phyloP scores from a whole-genome alignment of 208 protist species.

The Acanthamoeba polyphaga region DNA sequence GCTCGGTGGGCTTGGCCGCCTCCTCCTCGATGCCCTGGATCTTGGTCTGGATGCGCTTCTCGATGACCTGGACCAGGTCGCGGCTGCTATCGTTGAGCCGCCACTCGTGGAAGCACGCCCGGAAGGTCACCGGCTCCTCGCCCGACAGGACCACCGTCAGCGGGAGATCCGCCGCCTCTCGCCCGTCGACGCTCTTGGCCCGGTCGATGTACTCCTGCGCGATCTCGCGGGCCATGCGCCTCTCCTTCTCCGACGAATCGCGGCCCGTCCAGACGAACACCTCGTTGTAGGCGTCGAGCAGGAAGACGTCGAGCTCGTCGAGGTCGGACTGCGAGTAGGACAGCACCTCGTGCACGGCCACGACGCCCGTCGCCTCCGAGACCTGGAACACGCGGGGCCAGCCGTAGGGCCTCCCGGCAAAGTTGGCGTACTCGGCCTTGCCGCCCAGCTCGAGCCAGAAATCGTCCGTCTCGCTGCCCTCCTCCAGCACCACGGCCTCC shows the following conservation, averaged over 20 bases:
- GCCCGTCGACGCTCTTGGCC: neutral
- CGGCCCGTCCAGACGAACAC: slow-evolving; percentile 65
- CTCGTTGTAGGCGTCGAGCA: slow-evolving; percentile 82
- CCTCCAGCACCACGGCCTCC: slow-evolving; percentile 16
- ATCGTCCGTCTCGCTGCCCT: slow-evolving; percentile 72
- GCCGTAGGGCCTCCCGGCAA: slow-evolving; percentile 28
- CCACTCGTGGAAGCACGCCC: slow-evolving; percentile 72
- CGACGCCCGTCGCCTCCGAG: slow-evolving; percentile 80
- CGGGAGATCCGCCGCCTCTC: slow-evolving; percentile 7
- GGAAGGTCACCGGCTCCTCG: slow-evolving; percentile 48
- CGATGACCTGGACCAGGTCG: slow-evolving; percentile 36
- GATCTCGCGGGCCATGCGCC: slow-evolving; percentile 71
- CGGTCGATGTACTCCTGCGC: slow-evolving; percentile 41
- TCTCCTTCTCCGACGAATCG: slow-evolving; percentile 74
- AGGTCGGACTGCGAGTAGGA: slow-evolving; percentile 84
- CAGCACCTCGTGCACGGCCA: slow-evolving; percentile 76
- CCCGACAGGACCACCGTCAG: neutral
- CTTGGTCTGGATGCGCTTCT: slow-evolving; percentile 43
- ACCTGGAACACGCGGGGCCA: slow-evolving; percentile 85
- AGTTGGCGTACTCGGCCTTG: slow-evolving; percentile 77
- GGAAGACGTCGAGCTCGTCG: slow-evolving; percentile 82
- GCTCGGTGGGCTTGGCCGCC: slow-evolving; percentile 7
- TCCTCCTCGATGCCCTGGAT: slow-evolving; percentile 71
- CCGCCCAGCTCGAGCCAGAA: slow-evolving; percentile 75
- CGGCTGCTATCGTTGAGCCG: neutral